phyloP scores from a whole-genome alignment of 2,329 filamentous ascomycete genomes.

The Trichoderma asperellum region DNA sequence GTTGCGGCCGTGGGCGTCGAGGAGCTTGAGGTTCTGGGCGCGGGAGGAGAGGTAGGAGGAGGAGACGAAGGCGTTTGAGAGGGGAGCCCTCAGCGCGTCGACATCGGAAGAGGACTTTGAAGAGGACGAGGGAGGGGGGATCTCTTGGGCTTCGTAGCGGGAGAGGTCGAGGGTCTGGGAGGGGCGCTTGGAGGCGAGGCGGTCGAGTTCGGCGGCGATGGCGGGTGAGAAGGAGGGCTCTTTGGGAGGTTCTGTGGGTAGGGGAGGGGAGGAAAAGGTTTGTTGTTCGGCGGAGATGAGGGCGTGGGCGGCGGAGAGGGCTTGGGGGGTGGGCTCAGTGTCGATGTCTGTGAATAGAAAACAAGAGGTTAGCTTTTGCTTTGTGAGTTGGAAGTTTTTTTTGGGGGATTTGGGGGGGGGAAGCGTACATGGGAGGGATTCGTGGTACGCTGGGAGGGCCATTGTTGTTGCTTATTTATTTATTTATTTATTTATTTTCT shows the following conservation, averaged over 20 bases:
- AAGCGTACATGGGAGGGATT: slow-evolving; percentile 70
- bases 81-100: slow-evolving; percentile 56
- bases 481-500: no score
- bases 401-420: slow-evolving; percentile 23
- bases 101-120: not conserved
- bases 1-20: slow-evolving; percentile 83
- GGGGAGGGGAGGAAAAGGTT: slow-evolving; percentile 42
- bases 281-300: slow-evolving; percentile 71
- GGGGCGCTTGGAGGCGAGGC: slow-evolving; percentile 55
- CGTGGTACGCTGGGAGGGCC: slow-evolving; percentile 58
- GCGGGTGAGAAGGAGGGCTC: slow-evolving; percentile 64
- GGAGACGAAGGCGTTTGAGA: slow-evolving; percentile 57
- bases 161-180: slow-evolving; percentile 66
- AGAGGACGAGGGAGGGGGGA: slow-evolving; percentile 36
- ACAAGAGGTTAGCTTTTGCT: not conserved
- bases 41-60: slow-evolving; percentile 58
- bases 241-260: slow-evolving; percentile 52
- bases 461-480: slow-evolving; percentile 33
- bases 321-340: slow-evolving; percentile 63
- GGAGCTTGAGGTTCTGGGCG: slow-evolving; percentile 65
- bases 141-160: slow-evolving; percentile 79
- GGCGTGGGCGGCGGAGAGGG: slow-evolving; percentile 67
- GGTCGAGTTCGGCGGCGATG: slow-evolving; percentile 69
- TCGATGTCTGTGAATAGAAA: slow-evolving; percentile 71
- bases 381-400: slow-evolving; percentile 24